Percentiles rank a stretch among this genome's conserved stretches.
Evolutionary conservation across 495 filamentous ascomycete species (phyloP).

Genomic region (Xylaria cubensis): DNA sequence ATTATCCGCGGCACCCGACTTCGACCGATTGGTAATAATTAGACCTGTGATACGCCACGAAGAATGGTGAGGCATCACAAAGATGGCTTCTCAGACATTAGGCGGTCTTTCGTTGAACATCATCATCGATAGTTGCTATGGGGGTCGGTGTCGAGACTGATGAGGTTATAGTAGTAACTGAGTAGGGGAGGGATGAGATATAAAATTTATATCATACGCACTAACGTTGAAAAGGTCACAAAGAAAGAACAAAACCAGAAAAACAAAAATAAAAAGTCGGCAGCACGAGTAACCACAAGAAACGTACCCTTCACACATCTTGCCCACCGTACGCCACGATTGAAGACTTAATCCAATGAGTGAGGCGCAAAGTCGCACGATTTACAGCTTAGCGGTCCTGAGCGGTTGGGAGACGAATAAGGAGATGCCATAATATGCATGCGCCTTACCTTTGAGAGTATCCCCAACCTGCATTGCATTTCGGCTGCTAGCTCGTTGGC

Average conservation of each 20-base stretch:
- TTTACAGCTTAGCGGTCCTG: background rate
- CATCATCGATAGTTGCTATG: background rate
- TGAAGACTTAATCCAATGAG: constrained; percentile 11
- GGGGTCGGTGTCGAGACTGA: background rate
- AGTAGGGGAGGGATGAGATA: background rate
- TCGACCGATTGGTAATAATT: constrained; percentile 13
- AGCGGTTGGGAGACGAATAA: constrained; percentile 18
- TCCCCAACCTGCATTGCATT: constrained; percentile 23
- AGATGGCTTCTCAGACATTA: background rate
- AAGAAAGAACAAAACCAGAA: background rate
- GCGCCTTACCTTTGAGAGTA: constrained; percentile 17
- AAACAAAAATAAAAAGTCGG: too few species aligned
- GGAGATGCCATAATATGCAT: constrained; percentile 23
- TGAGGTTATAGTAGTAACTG: background rate
- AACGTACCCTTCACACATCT: constrained; percentile 12
- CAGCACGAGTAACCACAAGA: background rate
- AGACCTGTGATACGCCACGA: constrained; percentile 18
- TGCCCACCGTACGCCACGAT: constrained; percentile 14
- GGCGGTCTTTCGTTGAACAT: background rate
- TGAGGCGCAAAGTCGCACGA: constrained; percentile 13
- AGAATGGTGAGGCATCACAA: constrained; percentile 1
- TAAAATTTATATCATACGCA: background rate
- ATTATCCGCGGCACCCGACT: constrained; percentile 3
- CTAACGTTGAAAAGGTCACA: background rate
- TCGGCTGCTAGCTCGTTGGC: constrained; percentile 25